These are phyloP conservation scores for Hypoxylon perforatum DNA, from an alignment of 495 filamentous ascomycete species.

Conservation along the genomic window DNA sequence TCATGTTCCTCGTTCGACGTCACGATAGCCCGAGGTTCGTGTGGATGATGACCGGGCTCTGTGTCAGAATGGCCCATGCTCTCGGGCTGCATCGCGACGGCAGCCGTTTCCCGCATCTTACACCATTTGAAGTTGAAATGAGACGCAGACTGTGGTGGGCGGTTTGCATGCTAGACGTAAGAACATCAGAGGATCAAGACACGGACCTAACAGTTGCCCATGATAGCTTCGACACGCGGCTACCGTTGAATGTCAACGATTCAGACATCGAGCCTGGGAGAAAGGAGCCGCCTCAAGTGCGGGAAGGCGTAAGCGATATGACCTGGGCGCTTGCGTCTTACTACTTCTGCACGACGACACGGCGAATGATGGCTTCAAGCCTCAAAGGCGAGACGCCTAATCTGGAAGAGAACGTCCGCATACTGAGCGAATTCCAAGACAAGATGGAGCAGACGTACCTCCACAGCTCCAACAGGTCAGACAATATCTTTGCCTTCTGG, in stretches of 20 bases:
- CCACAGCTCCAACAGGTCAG: conserved; percentile 49
- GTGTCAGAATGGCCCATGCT: conserved; percentile 59
- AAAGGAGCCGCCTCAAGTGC: conserved; percentile 44
- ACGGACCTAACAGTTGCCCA: conserved; percentile 53
- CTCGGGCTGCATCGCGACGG: conserved; percentile 64
- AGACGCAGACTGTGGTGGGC: conserved; percentile 62
- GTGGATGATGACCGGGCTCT: conserved; percentile 67
- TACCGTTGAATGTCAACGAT: conserved; percentile 61
- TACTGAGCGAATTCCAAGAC: conserved; percentile 57
- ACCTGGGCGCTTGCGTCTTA: conserved; percentile 42
- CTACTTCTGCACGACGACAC: conserved; percentile 46
- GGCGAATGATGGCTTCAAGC: conserved; percentile 53
- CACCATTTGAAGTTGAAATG: conserved; percentile 61
- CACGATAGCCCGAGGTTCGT: conserved; percentile 62
- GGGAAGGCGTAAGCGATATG: conserved; percentile 51
- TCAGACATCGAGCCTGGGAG: conserved; percentile 53
- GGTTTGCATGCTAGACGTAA: conserved; percentile 54
- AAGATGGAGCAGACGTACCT: conserved; percentile 57
- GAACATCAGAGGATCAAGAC: conserved; percentile 53
- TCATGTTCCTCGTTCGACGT: conserved; percentile 58
- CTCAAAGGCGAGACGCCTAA: conserved; percentile 34
- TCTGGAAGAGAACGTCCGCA: conserved; percentile 57
- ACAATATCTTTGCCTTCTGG: conserved; percentile 54
- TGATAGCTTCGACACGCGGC: conserved; percentile 52
- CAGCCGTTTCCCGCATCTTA: conserved; percentile 48